Evolutionary conservation across 2,329 filamentous ascomycete species (phyloP).

Genomic region (Neoascochyta sp.): DNA sequence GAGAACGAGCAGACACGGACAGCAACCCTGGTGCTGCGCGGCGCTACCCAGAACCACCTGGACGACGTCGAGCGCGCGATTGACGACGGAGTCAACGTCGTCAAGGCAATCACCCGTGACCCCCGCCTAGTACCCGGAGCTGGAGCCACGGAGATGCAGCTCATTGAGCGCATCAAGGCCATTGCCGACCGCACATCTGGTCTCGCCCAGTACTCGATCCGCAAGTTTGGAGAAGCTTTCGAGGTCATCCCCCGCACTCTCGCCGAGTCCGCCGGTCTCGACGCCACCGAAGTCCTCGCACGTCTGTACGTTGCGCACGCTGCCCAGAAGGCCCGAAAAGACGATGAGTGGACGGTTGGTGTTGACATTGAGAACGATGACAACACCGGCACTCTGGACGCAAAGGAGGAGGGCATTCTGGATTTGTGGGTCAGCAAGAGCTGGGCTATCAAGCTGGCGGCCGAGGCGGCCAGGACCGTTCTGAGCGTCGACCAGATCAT

Average conservation of each 20-base stretch:
- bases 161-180: slow-evolving; percentile 86
- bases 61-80: slow-evolving; percentile 96
- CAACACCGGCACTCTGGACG: slow-evolving; percentile 75
- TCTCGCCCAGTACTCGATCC: slow-evolving; percentile 91
- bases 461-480: slow-evolving; percentile 88
- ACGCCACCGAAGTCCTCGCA: slow-evolving; percentile 94
- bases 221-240: slow-evolving; percentile 95
- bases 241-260: slow-evolving; percentile 93
- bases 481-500: slow-evolving; percentile 98
- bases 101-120: slow-evolving; percentile 97
- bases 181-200: slow-evolving; percentile 91
- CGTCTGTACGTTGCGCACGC: slow-evolving; percentile 90
- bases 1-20: slow-evolving; percentile 90
- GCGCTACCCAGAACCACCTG: slow-evolving; percentile 95
- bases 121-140: slow-evolving; percentile 87
- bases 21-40: slow-evolving; percentile 87
- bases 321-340: slow-evolving; percentile 48
- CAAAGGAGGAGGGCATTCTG: slow-evolving; percentile 81
- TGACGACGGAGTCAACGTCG: slow-evolving; percentile 95
- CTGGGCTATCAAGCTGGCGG: slow-evolving; percentile 96
- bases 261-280: slow-evolving; percentile 90
- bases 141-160: slow-evolving; percentile 89
- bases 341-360: slow-evolving; percentile 82
- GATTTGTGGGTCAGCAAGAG: slow-evolving; percentile 89
- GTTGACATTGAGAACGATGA: slow-evolving; percentile 92